These are phyloP conservation scores for Nemania abortiva DNA, from an alignment of 2,329 filamentous ascomycete genomes.

Conservation along the genomic window DNA sequence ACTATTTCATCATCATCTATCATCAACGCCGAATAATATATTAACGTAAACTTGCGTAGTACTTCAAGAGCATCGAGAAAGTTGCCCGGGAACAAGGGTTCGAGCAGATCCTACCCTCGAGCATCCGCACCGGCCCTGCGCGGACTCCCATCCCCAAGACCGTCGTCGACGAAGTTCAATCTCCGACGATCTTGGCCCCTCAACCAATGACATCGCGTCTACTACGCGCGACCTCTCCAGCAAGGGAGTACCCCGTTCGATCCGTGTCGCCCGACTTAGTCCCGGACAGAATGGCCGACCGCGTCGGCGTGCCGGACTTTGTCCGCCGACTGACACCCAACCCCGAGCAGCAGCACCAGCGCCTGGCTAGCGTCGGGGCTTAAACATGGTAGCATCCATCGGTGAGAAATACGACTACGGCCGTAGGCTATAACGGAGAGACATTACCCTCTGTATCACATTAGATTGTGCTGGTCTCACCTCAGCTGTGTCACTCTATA, in stretches of 20 bases:
- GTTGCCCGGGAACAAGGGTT: slow-evolving; percentile 69
- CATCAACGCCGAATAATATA: not conserved
- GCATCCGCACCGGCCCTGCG: slow-evolving; percentile 65
- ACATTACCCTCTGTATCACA: slow-evolving; percentile 1
- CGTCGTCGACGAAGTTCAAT: slow-evolving; percentile 57
- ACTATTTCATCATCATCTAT: not conserved
- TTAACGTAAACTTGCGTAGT: slow-evolving; percentile 55
- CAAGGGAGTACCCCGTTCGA: slow-evolving; percentile 66
- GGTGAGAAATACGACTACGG: not conserved
- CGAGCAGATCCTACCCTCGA: slow-evolving; percentile 68
- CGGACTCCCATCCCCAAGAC: slow-evolving; percentile 54
- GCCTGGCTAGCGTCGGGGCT: slow-evolving; percentile 49
- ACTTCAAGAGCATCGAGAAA: slow-evolving; percentile 79
- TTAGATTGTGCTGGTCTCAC: slow-evolving; percentile 15
- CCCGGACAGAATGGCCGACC: slow-evolving; percentile 72
- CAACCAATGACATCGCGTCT: slow-evolving; percentile 68
- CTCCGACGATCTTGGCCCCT: slow-evolving; percentile 63
- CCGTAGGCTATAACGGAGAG: not conserved
- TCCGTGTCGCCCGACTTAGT: slow-evolving; percentile 70
- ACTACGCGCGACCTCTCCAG: slow-evolving; percentile 63
- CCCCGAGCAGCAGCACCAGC: slow-evolving; percentile 50
- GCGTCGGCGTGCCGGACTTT: slow-evolving; percentile 63
- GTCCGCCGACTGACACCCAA: slow-evolving; percentile 51
- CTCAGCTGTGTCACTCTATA: not conserved
- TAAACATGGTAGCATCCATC: slow-evolving; percentile 26